phyloP scores from a whole-genome alignment of 169 alveolate genomes.

The Sarcocystis neurona region DNA sequence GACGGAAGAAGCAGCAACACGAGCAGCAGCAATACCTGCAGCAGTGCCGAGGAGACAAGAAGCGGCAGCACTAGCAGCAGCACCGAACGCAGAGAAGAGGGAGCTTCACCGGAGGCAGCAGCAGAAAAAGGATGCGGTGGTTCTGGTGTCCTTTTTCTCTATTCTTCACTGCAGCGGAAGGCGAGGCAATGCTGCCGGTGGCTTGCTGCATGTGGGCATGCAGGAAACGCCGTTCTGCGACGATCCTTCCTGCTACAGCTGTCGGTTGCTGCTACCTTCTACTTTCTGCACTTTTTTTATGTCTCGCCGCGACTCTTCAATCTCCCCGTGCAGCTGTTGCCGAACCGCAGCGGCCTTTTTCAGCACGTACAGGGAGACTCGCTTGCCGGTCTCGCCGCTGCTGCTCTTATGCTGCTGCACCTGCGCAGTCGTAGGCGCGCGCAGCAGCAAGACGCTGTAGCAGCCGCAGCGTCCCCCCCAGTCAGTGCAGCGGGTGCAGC shows the following conservation, averaged over 20 bases:
- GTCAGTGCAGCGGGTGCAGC: background rate
- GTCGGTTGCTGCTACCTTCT: background rate
- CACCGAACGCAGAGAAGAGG: too few relatives aligned
- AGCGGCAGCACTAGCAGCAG: too few relatives aligned
- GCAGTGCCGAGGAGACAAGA: too few relatives aligned
- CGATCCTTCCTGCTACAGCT: background rate
- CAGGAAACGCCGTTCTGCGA: background rate
- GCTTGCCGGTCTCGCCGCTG: constrained; percentile 23
- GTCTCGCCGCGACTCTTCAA: background rate
- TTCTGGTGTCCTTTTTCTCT: too few relatives aligned
- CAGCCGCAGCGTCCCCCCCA: background rate
- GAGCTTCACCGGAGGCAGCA: too few relatives aligned
- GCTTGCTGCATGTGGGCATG: background rate
- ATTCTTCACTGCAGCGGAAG: too few relatives aligned
- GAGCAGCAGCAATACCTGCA: too few relatives aligned
- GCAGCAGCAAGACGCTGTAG: background rate
- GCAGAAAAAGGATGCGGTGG: too few relatives aligned
- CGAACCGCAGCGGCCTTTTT: constrained; percentile 22
- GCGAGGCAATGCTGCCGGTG: too few relatives aligned
- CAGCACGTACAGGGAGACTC: constrained; percentile 36
- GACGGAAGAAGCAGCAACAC: too few relatives aligned
- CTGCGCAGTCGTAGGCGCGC: too few relatives aligned
- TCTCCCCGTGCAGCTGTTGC: constrained; percentile 1
- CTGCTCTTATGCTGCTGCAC: background rate
- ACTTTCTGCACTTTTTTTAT: constrained; percentile 10